Conservation (phyloP, 495 filamentous ascomycete genomes). For the Tricharina praecox region DNA sequence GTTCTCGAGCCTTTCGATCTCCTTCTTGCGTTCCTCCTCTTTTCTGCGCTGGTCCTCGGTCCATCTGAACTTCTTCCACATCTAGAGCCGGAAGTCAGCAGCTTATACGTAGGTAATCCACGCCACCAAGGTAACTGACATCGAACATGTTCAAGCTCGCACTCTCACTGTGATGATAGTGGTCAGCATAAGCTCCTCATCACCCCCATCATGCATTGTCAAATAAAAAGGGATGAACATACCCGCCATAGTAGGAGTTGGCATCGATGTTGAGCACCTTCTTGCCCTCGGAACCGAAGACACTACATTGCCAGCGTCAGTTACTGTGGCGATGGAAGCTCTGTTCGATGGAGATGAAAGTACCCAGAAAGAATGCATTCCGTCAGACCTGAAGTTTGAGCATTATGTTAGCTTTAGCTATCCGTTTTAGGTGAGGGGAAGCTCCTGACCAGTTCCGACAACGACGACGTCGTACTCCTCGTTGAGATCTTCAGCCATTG, state of each 20-base stretch:
- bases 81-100: constrained; percentile 12
- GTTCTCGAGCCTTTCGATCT: constrained; percentile 60
- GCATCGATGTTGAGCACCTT: constrained; percentile 98
- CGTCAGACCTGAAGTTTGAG: constrained; percentile 69
- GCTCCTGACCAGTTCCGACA: constrained; percentile 69
- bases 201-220: too few species aligned
- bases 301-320: constrained; percentile 34
- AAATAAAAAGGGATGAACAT: constrained; percentile 28
- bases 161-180: constrained; percentile 21
- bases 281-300: constrained; percentile 95
- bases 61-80: constrained; percentile 28
- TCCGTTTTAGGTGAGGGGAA: constrained; percentile 31
- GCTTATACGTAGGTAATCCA: background rate
- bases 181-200: too few species aligned
- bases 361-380: constrained; percentile 98
- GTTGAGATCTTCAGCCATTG: constrained; percentile 84
- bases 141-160: constrained; percentile 25
- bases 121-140: constrained; percentile 9
- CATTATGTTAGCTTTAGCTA: constrained; percentile 12
- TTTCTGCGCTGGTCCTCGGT: constrained; percentile 24
- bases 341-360: too few species aligned
- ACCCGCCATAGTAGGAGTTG: constrained; percentile 99
- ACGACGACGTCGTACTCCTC: constrained; percentile 96
- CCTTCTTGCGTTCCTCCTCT: constrained; percentile 43
- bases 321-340: too few species aligned